Evolutionary conservation across 805 yeast species (phyloP), one percentile per base, ranked within the genome.

Genomic region (Wickerhamiella bombiphila): DNA sequence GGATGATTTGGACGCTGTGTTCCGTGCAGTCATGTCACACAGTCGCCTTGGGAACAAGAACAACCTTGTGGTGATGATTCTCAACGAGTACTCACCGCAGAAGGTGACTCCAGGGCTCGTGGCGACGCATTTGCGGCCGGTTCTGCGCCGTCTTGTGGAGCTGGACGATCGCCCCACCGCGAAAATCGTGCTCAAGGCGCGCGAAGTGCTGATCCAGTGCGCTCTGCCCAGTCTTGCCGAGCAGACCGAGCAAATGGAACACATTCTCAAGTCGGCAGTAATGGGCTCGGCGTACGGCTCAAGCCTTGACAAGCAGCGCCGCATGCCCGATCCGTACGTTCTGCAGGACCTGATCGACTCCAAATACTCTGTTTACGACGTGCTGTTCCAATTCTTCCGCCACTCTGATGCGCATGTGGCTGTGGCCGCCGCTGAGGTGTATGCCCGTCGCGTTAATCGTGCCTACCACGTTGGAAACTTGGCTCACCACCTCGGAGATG

Each of bases 171-270:
- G 95, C 56, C 73, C 82, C 6, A 75, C 94, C 26, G 88, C 94
- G 21, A 88, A 86, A 66, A 96, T 88, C 36, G 82, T 94, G 20
- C 67, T 91, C 55, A 85, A 82, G 60, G 96, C 97, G 1, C 76
- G 97, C 57, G 99, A 93, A 63, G 80, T 93, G 42, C 71, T 91
- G 53, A 91, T 91, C 53, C 94, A 86, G 67, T 91, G 96, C 58
- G 83, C 97, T 22, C 69, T 91, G 63, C 99, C 99, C 28, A 85
- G 97, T 3, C 77, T 85, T 45, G 76, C 81, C 60, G 99, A 91
- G 63, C 76, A 97, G 65, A 78, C 94, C 22, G 96, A 88, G 59
- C 98, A 93, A 65, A 71, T 91, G 55, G 97, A 93, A 65, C 96
- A 88, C 59, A 91, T 91, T 51, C 70, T 91, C 60, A 76, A 83